Percentiles rank a stretch among this genome's conserved stretches.
These are phyloP conservation scores for Antrodiella citrinella DNA, from an alignment of 768 basidiomycete genomes.

Conservation along the genomic window DNA sequence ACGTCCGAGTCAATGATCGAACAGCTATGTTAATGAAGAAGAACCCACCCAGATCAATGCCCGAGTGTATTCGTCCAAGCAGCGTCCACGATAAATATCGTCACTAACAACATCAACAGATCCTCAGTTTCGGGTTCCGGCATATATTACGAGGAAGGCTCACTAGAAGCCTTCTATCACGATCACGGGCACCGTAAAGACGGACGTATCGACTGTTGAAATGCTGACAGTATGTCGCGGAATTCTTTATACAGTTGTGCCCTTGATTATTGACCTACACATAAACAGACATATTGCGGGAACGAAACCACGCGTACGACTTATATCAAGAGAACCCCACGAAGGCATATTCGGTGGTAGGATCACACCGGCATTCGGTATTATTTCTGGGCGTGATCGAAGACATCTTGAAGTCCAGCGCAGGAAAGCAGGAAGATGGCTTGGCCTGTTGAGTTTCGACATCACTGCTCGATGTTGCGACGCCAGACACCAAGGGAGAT, in stretches of 20 bases:
- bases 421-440: constrained; percentile 27
- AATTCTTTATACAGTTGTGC: constrained; percentile 46
- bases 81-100: constrained; percentile 53
- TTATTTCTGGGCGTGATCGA: constrained; percentile 28
- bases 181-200: constrained; percentile 32
- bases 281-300: too few species aligned
- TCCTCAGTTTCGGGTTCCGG: neutral
- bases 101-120: constrained; percentile 35
- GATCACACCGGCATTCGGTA: constrained; percentile 44
- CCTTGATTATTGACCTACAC: too few species aligned
- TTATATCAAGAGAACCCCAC: constrained; percentile 72
- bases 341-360: constrained; percentile 62
- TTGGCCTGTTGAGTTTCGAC: neutral
- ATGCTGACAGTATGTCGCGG: constrained; percentile 40
- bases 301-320: too few species aligned
- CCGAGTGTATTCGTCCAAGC: constrained; percentile 60
- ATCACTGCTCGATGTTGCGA: neutral
- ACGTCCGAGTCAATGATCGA: neutral
- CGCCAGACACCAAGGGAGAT: too few species aligned
- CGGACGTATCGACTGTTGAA: constrained; percentile 62
- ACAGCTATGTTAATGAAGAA: neutral
- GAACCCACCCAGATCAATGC: constrained; percentile 59
- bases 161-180: constrained; percentile 33
- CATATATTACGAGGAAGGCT: neutral
- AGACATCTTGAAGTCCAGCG: constrained; percentile 49